Base-by-base conservation (phyloP, 805 yeast genomes). In the Metschnikowia colocasiae region DNA sequence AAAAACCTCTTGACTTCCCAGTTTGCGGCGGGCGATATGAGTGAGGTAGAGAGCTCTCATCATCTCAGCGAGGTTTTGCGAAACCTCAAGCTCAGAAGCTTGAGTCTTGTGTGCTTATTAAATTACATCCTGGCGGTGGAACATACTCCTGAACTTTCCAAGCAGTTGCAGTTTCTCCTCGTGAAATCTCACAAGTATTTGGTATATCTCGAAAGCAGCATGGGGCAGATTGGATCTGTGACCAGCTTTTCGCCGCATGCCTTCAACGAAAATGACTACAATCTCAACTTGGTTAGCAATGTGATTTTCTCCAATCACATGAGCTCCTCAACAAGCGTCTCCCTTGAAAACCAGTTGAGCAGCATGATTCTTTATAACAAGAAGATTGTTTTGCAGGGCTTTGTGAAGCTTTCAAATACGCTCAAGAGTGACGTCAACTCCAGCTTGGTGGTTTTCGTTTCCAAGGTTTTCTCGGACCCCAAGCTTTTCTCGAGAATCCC, bases 1-100 rank as follows among this genome's bases (percentile, higher is more conserved):
- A 73, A 73, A 49, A 63, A 69, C 51, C 59, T 73, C 16, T 62
- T 73, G 47, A 72, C 77, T 2, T 69, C 76, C 1, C 76, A 72
- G 43, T 69, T 60, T 39, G 62, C 68, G 10, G 59, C 67, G 30
- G 36, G 45, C 9, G 55, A 46, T 12, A 35, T 59, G 34, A 51
- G 54, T 7, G 50, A 59, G 6, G 54, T 50, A 13, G 43, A 57
- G 6, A 49, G 45, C 18, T 49, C 53, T 1, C 65, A 65, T 49
- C 34, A 33, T 25, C 30, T 43, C 20, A 31, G 27, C 15, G 75
- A 71, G 41, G 58, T 69, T 7, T 42, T 63, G 9, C 64, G 62
- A 12, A 71, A 72, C 48, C 60, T 72, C 45, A 65, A 63, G 45
- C 52, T 71, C 31, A 58, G 77, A 46, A 69, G 64, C 48, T 61